Evolutionary conservation across 148 eudicot genomes (phyloP), one percentile per base, ranked within the genome.

Genomic region (Drosera capensis): DNA sequence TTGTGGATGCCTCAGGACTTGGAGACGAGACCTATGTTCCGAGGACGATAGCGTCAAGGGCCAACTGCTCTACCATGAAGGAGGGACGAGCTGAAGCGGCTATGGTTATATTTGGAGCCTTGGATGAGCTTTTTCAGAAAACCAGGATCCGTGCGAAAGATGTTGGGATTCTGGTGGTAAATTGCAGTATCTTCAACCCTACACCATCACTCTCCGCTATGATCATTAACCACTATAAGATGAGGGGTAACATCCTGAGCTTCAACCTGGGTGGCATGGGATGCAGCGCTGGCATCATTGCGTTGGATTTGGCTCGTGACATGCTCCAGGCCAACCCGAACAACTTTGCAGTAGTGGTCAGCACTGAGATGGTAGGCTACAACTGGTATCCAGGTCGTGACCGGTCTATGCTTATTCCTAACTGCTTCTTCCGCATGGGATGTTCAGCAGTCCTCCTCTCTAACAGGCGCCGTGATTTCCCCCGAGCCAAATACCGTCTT

Each of bases 181-280:
- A 90, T 59, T 90, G 99, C 76, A 90, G 99, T 72, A 74, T 84
- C 11, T 90, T 90, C 65, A 90, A 84, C 68, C 99, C 99, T 0
- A 90, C 99, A 1, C 99, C 99, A 0, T 90, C 99, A 0, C 74
- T 90, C 0, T 90, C 99, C 1, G 95, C 99, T 37, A 90, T 90
- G 99, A 73, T 90, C 18, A 90, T 90, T 26, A 90, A 90, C 45
- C 95, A 80, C 54, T 90, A 90, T 54, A 90, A 90, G 50, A 80
- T 90, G 99, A 67, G 99, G 42, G 97, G 95, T 0, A 90, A 90
- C 49, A 74, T 90, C 7, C 56, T 90, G 56, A 90, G 95, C 43
- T 90, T 84, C 56, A 90, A 90, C 52, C 54, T 90, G 2, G 99
- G 99, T 1, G 99, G 99, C 0, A 90, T 90, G 99, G 99, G 99